Percentiles rank a stretch among this genome's conserved stretches.
Evolutionary conservation across 192 early-diverging fungal species (phyloP).

Genomic region (Thamnidium elegans): DNA sequence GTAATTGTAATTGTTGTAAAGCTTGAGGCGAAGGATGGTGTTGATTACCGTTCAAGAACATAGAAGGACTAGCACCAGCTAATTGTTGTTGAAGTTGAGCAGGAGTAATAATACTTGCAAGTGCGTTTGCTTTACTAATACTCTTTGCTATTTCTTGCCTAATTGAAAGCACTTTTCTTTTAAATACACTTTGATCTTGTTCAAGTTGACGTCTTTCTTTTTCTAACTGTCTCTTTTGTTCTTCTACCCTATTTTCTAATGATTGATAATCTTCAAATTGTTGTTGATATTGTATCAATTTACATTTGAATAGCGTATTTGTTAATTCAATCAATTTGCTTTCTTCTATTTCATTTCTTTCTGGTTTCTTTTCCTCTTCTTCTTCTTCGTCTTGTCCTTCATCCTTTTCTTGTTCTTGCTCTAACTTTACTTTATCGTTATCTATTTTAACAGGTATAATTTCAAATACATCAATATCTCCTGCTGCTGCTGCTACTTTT

Average conservation of each 20-base stretch:
- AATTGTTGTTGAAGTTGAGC: constrained; percentile 23
- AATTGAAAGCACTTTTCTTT: constrained; percentile 32
- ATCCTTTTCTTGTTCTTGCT: constrained; percentile 25
- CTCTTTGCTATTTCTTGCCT: constrained; percentile 5
- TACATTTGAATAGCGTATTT: constrained; percentile 71
- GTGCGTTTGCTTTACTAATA: background rate
- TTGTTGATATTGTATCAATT: constrained; percentile 82
- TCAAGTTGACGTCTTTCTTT: constrained; percentile 57
- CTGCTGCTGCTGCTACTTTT: constrained; percentile 81
- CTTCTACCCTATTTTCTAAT: constrained; percentile 81
- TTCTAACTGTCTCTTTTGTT: constrained; percentile 82
- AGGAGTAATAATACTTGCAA: constrained; percentile 18
- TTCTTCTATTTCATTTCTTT: constrained; percentile 75
- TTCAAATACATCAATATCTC: constrained; percentile 41
- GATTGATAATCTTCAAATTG: constrained; percentile 90
- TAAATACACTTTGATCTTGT: constrained; percentile 52
- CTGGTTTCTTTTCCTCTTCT: constrained; percentile 10
- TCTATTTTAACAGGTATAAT: background rate
- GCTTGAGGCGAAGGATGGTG: background rate
- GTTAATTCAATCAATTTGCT: constrained; percentile 73
- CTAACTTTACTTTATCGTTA: no score
- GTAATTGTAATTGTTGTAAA: constrained; percentile 2
- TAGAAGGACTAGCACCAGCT: constrained; percentile 5
- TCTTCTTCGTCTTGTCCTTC: constrained; percentile 12
- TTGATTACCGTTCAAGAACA: constrained; percentile 9